Evolutionary conservation across 2,329 filamentous ascomycete genomes (phyloP).

Genomic region (Gliomastix tumulicola): DNA sequence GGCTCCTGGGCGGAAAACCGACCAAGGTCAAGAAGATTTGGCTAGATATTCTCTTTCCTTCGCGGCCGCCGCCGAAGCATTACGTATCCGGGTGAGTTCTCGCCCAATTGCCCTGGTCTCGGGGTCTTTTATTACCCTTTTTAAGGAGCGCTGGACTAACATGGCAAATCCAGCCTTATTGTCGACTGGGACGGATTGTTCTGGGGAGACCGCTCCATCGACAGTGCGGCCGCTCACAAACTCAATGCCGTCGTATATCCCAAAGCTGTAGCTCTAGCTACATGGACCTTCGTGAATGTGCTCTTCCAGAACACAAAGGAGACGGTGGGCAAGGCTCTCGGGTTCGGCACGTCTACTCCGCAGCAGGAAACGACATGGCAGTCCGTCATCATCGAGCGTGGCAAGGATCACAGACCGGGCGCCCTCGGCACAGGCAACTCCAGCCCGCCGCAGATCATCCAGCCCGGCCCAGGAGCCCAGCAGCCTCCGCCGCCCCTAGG

Average conservation of each 20-base stretch:
- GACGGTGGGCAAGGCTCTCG: conserved; percentile 36
- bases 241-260: conserved; percentile 47
- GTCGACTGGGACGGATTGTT: conserved; percentile 41
- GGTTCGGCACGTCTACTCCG: conserved; percentile 21
- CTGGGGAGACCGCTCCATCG: conserved; percentile 39
- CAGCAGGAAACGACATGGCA: conserved; percentile 21
- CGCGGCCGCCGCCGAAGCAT: conserved; percentile 50
- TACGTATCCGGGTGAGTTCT: conserved; percentile 49
- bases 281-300: conserved; percentile 44
- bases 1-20: conserved; percentile 34
- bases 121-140: too few relatives aligned
- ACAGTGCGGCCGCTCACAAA: conserved; percentile 35
- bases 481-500: conserved; percentile 13
- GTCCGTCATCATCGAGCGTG: conserved; percentile 16
- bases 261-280: conserved; percentile 38
- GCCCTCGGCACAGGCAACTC: too few relatives aligned
- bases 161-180: conserved; percentile 33
- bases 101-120: too few relatives aligned
- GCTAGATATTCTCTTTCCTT: conserved; percentile 56
- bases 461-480: too few relatives aligned
- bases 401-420: neutral
- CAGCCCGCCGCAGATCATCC: conserved; percentile 7
- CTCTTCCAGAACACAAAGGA: conserved; percentile 36
- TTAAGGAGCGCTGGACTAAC: conserved; percentile 10
- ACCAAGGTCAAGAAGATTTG: conserved; percentile 45